These are phyloP conservation scores for Tubosaeta sp. DNA, from an alignment of 768 basidiomycete species.

Conservation along the genomic window DNA sequence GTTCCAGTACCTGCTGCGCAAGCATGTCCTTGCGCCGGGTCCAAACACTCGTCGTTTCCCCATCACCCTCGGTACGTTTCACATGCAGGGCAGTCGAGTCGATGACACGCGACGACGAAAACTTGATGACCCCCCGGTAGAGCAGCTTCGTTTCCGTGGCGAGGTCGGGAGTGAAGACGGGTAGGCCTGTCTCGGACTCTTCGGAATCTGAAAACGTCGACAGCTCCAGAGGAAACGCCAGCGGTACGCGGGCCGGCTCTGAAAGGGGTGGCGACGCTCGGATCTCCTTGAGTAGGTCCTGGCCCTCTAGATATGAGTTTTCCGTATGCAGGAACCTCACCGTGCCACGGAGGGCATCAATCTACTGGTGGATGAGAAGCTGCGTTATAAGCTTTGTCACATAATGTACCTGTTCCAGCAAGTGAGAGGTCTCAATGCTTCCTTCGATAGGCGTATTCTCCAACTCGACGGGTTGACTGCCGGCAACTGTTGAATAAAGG, in stretches of 20 bases:
- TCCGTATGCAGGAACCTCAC: constrained; percentile 91
- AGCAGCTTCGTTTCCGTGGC: constrained; percentile 80
- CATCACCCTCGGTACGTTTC: constrained; percentile 46
- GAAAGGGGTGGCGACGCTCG: constrained; percentile 66
- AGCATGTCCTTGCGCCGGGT: constrained; percentile 77
- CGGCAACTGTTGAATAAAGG: constrained; percentile 33
- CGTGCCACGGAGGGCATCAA: constrained; percentile 87
- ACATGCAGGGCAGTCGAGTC: constrained; percentile 67
- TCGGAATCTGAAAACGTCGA: constrained; percentile 65
- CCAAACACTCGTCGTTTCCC: constrained; percentile 56
- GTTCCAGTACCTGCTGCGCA: constrained; percentile 74
- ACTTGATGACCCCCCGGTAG: constrained; percentile 81
- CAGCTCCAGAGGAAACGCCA: constrained; percentile 65
- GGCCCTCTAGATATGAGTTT: constrained; percentile 90
- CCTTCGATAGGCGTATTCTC: constrained; percentile 71
- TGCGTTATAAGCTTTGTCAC: not conserved
- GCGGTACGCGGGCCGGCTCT: constrained; percentile 40
- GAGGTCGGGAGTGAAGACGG: constrained; percentile 49
- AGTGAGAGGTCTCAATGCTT: constrained; percentile 80
- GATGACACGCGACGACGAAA: constrained; percentile 81
- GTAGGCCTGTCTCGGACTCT: constrained; percentile 51
- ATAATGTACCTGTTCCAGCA: constrained; percentile 73
- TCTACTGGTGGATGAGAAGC: constrained; percentile 38
- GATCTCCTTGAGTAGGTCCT: constrained; percentile 83
- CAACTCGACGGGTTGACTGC: constrained; percentile 48